Conservation (phyloP, 2,329 filamentous ascomycete genomes). For the Berkeleyomyces rouxiae region DNA sequence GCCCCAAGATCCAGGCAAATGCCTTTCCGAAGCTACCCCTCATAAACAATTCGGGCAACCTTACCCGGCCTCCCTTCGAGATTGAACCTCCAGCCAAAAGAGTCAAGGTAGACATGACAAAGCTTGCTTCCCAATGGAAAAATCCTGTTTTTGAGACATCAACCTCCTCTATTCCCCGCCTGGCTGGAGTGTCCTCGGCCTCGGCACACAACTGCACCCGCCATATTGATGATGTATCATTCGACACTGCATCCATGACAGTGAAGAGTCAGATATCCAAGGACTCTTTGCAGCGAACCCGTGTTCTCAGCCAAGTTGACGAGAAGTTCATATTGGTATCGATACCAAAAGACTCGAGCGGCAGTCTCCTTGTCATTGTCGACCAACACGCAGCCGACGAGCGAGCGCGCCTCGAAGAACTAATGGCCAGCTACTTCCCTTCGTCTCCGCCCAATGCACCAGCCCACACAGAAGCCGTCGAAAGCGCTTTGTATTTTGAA, state of each 20-base stretch:
- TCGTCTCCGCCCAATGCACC: conserved; percentile 4
- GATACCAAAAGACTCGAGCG: conserved; percentile 27
- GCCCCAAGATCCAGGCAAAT: neutral
- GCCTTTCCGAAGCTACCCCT: conserved; percentile 1
- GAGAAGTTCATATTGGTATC: conserved; percentile 61
- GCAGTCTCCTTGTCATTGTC: conserved; percentile 51
- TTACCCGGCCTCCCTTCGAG: conserved; percentile 14
- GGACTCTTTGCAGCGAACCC: conserved; percentile 38
- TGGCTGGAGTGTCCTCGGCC: conserved; percentile 15
- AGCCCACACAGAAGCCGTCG: conserved; percentile 24
- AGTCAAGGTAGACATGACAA: conserved; percentile 37
- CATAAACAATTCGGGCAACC: conserved; percentile 10
- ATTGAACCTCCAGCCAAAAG: neutral
- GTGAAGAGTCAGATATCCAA: conserved; percentile 40
- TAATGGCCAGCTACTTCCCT: conserved; percentile 42
- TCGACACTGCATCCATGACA: conserved; percentile 4
- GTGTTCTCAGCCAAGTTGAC: conserved; percentile 70
- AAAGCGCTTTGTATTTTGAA: conserved; percentile 46
- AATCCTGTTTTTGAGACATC: conserved; percentile 55
- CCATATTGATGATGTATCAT: conserved; percentile 15
- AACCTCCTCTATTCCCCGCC: conserved; percentile 29
- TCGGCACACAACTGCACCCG: conserved; percentile 16
- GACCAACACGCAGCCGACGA: conserved; percentile 96
- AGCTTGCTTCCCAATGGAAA: conserved; percentile 48
- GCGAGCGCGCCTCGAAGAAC: conserved; percentile 57